These are phyloP conservation scores for Chrysochromulina tobinii DNA, from an alignment of 78 protist species.

Conservation along the genomic window DNA sequence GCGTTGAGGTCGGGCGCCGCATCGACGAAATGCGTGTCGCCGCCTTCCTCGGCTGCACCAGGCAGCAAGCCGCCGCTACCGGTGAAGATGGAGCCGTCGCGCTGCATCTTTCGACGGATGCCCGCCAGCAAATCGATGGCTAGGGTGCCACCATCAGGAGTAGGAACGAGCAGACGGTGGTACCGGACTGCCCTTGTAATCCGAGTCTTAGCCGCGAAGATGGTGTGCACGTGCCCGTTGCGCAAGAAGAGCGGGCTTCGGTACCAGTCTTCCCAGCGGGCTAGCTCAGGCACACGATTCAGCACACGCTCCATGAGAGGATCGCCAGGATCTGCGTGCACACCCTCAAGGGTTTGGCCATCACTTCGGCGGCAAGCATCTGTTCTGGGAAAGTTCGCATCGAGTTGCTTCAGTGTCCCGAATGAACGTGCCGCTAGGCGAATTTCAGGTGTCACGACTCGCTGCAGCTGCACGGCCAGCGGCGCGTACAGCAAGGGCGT, in stretches of 20 bases:
- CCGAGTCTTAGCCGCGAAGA: background rate
- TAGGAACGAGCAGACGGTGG: background rate
- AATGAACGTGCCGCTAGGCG: too few species aligned
- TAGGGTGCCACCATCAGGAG: conserved; percentile 31
- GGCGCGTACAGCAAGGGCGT: too few species aligned
- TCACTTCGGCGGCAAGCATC: background rate
- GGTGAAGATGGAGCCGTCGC: background rate
- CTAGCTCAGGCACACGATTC: background rate
- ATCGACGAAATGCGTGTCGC: background rate
- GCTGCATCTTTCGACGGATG: background rate
- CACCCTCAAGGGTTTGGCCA: background rate
- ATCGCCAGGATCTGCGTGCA: background rate
- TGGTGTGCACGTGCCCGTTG: conserved; percentile 27
- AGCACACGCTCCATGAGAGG: background rate
- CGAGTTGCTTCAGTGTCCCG: too few species aligned
- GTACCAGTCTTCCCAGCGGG: background rate
- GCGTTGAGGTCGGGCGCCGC: background rate
- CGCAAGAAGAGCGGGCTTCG: background rate
- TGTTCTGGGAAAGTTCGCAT: too few species aligned
- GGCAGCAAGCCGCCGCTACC: background rate
- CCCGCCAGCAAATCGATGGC: background rate
- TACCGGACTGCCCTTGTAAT: background rate
- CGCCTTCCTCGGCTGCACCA: background rate
- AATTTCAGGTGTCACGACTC: too few species aligned
- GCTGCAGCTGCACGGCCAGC: too few species aligned